Base-by-base conservation (phyloP, 2,329 filamentous ascomycete genomes). In the Arthrobotrys iridis region DNA sequence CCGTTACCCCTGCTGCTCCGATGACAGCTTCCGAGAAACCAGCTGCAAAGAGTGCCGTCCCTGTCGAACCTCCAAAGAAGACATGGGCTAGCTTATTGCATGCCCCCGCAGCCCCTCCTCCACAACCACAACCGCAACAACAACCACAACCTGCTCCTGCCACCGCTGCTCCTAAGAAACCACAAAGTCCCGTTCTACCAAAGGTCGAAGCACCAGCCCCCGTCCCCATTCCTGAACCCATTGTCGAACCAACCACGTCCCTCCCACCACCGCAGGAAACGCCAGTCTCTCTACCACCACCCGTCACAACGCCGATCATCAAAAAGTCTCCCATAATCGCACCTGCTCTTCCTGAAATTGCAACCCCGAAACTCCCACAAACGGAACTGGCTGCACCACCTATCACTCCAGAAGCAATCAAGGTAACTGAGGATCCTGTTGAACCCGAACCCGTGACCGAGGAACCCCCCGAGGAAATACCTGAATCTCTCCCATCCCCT, bases 1-100 rank as follows among this genome's bases (percentile, higher is more conserved):
- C 70, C 33, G 55, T 57, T 18, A 67, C 70, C 24, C 62, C 62
- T n/a, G 70, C 62, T 8, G 62, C 70, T 41, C 70, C 63, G 4
- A 73, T 73, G 68, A 73, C 68, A 10, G 68, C 68, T 35, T 59
- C 90, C 76, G 87, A 88, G 77, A 91, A 93, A 80, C 90, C 90
- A 11, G 81, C 84, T 74, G 88, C 87, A 74, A 91, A 88, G 88
- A 82, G 85, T 75, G 82, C 85, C 75, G 82, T 85, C 50, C 79
- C 83, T 35, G 82, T 83, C 59, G 83, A 84, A 46, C 80, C 83
- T 48, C 77, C 80, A 50, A 80, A 83, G 58, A 82, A 81, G 79
- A 78, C 84, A 58, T 87, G 84, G 85, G 83, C 82, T 50, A 83
- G 82, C 73, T 83, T 82, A 57, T 48, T 74, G 35, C 70, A 74